phyloP scores from a whole-genome alignment of 495 filamentous ascomycete genomes.

The Aspergillus cristatus region DNA sequence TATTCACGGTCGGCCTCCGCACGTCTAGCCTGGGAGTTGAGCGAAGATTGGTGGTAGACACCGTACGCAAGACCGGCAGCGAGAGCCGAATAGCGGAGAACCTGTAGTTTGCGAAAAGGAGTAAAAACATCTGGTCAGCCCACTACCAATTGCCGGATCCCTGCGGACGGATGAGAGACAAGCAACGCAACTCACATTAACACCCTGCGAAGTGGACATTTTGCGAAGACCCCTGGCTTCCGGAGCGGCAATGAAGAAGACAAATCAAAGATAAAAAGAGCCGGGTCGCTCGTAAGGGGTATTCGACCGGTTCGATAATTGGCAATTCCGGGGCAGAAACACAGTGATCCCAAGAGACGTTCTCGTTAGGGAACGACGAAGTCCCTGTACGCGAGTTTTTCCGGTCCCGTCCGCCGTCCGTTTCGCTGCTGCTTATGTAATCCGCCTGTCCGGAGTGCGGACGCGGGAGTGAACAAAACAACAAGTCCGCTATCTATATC shows the following conservation, averaged over 20 bases:
- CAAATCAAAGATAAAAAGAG: constrained; percentile 11
- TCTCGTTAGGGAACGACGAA: constrained; percentile 12
- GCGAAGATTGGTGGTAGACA: constrained; percentile 74
- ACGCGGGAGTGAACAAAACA: constrained; percentile 5
- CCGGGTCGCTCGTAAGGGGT: constrained; percentile 14
- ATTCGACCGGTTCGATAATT: constrained; percentile 34
- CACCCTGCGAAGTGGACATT: constrained; percentile 41
- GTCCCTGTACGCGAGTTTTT: constrained; percentile 47
- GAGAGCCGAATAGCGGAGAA: constrained; percentile 90
- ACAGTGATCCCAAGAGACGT: no score
- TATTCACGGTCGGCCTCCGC: constrained; percentile 67
- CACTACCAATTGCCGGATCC: constrained; percentile 10
- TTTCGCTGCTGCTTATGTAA: constrained; percentile 33
- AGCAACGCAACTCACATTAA: constrained; percentile 36
- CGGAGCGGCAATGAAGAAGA: constrained; percentile 17
- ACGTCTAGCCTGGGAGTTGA: constrained; percentile 57
- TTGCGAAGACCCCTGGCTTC: constrained; percentile 21
- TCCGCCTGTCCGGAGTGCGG: constrained; percentile 15
- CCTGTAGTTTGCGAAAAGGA: constrained; percentile 43
- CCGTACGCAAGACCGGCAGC: constrained; percentile 85
- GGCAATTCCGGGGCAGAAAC: no score
- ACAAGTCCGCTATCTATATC: not conserved
- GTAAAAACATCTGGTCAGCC: constrained; percentile 16
- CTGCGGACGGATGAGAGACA: constrained; percentile 5
- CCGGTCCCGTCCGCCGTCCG: constrained; percentile 31